phyloP scores from a whole-genome alignment of 2,329 filamentous ascomycete species.

The Sporothrix protearum region DNA sequence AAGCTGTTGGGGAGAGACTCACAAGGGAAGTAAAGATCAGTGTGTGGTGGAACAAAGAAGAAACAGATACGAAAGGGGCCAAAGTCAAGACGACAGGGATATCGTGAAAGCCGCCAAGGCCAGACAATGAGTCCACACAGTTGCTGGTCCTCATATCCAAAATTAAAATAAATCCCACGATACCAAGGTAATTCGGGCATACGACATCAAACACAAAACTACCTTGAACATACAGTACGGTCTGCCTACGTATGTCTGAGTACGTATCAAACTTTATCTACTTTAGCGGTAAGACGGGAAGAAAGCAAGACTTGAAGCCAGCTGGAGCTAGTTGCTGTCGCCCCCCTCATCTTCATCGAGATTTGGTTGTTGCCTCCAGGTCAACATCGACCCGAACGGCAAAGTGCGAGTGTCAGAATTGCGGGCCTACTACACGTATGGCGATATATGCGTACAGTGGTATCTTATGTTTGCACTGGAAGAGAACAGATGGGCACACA shows the following conservation, averaged over 20 bases:
- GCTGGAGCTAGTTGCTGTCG: background rate
- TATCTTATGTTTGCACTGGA: background rate
- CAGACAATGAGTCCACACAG: background rate
- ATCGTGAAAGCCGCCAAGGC: background rate
- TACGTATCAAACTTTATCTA: background rate
- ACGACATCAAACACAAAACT: background rate
- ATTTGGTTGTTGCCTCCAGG: background rate
- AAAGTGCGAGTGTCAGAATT: background rate
- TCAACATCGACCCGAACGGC: background rate
- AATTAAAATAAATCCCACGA: background rate
- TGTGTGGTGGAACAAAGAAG: background rate
- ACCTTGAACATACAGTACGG: too few species aligned
- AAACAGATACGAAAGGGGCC: background rate
- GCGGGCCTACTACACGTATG: background rate
- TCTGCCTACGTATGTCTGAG: background rate
- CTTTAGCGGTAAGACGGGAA: background rate
- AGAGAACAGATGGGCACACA: background rate
- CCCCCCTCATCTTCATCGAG: too few species aligned
- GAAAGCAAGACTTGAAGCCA: background rate
- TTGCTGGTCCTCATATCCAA: too few species aligned
- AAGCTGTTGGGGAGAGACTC: background rate
- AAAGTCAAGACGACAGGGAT: background rate
- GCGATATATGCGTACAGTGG: background rate
- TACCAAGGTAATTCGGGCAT: background rate
- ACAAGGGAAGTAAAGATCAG: too few species aligned